phyloP scores from a whole-genome alignment of 2,329 filamentous ascomycete species.

The Cercospora canescens region DNA sequence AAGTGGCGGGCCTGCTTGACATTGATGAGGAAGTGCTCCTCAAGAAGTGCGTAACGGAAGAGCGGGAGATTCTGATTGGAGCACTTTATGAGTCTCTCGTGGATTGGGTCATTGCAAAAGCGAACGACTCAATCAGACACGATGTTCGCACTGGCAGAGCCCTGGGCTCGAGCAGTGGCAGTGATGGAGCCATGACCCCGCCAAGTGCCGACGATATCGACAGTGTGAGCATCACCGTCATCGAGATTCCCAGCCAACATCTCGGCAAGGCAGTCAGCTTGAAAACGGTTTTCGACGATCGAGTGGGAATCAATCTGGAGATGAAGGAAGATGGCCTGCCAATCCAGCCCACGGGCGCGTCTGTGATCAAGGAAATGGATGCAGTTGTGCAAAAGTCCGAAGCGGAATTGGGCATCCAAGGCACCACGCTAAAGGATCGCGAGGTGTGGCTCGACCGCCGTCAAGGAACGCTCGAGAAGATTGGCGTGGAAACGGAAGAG shows the following conservation, averaged over 20 bases:
- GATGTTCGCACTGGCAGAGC: conserved; percentile 70
- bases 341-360: conserved; percentile 71
- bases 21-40: conserved; percentile 81
- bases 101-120: conserved; percentile 89
- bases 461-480: conserved; percentile 81
- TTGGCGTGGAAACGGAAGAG: conserved; percentile 76
- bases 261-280: conserved; percentile 87
- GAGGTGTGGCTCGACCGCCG: conserved; percentile 79
- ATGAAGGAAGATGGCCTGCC: conserved; percentile 95
- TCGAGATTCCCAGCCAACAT: conserved; percentile 78
- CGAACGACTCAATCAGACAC: conserved; percentile 77
- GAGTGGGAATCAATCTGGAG: conserved; percentile 88
- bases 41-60: conserved; percentile 77
- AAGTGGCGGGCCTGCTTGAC: conserved; percentile 82
- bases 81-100: conserved; percentile 92
- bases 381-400: conserved; percentile 75
- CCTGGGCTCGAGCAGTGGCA: conserved; percentile 68
- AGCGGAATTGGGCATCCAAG: conserved; percentile 74
- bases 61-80: conserved; percentile 77
- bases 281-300: conserved; percentile 89
- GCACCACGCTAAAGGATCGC: conserved; percentile 67
- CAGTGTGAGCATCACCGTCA: conserved; percentile 82
- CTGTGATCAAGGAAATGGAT: conserved; percentile 84
- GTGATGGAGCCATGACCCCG: conserved; percentile 61
- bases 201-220: conserved; percentile 67